A percentile compares a stretch with the other conserved stretches of the same genome.
phyloP scores from a whole-genome alignment of 345 rosid genomes.

The Rhodamnia rubescens region DNA sequence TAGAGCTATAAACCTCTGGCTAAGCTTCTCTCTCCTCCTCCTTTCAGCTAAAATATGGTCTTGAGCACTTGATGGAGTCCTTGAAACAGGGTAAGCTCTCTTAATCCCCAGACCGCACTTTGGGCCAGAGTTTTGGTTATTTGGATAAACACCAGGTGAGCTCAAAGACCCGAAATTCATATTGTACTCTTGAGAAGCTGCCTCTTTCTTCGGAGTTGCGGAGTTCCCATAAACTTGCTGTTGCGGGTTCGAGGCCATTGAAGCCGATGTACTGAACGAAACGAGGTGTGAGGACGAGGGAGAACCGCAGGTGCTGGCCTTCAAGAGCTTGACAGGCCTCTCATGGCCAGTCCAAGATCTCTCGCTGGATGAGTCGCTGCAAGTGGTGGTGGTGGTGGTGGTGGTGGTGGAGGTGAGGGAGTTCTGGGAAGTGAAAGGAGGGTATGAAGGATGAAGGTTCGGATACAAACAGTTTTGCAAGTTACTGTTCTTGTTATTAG shows the following conservation, averaged over 20 bases:
- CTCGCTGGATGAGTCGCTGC: not conserved
- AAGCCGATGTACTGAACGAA: not conserved
- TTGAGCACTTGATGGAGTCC: slow-evolving; percentile 29
- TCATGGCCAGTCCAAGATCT: not conserved
- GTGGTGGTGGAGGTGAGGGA: not conserved
- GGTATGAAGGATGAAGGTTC: not conserved
- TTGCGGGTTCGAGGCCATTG: not conserved
- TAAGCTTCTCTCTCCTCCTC: slow-evolving; percentile 45
- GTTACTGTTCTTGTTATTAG: not conserved
- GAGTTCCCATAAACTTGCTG: not conserved
- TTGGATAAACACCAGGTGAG: not conserved
- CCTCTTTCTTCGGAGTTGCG: not conserved
- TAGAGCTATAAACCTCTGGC: slow-evolving; percentile 47
- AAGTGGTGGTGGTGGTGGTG: not conserved
- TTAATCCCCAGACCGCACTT: not conserved
- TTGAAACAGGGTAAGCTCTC: not conserved
- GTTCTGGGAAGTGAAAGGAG: not conserved
- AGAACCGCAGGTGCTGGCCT: not conserved
- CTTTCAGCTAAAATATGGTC: slow-evolving; percentile 50
- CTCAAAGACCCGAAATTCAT: not conserved
- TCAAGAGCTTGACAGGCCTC: not conserved
- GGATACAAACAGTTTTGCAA: not conserved
- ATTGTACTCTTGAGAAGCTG: not conserved
- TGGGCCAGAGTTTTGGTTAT: not conserved
- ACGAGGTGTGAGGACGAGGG: not conserved